These are phyloP conservation scores for Eragrostis nindensis DNA, from an alignment of 176 grass and related monocot genomes.

Conservation along the genomic window DNA sequence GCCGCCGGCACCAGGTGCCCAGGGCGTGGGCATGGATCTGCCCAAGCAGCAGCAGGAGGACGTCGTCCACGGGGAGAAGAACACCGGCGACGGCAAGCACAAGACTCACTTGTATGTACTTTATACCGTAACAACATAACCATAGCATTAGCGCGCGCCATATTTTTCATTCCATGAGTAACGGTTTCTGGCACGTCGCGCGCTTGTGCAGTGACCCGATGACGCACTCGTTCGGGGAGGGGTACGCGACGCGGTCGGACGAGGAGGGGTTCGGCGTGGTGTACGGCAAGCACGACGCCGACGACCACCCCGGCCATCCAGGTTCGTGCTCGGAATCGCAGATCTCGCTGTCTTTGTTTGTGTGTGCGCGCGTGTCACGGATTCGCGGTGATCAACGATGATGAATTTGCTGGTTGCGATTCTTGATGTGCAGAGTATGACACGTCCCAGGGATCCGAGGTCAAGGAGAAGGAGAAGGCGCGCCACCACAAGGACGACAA, in stretches of 20 bases:
- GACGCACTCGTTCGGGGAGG: slow-evolving; percentile 73
- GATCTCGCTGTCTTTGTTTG: not conserved
- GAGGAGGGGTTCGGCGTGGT: slow-evolving; percentile 79
- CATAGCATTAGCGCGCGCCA: not conserved
- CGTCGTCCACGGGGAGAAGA: not conserved
- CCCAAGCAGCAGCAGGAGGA: slow-evolving; percentile 28
- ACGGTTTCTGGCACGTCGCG: too few species aligned
- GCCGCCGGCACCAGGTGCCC: slow-evolving; percentile 13
- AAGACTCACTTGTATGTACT: slow-evolving; percentile 10
- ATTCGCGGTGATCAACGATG: not conserved
- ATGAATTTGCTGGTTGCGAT: not conserved
- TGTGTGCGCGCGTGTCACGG: too few species aligned
- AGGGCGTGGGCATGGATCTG: slow-evolving; percentile 47
- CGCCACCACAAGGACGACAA: slow-evolving; percentile 43
- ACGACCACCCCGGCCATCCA: slow-evolving; percentile 39
- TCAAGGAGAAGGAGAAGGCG: slow-evolving; percentile 82
- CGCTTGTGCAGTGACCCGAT: slow-evolving; percentile 59
- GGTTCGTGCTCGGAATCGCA: slow-evolving; percentile 33
- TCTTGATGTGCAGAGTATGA: slow-evolving; percentile 46
- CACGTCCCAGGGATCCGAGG: slow-evolving; percentile 65
- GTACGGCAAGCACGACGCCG: slow-evolving; percentile 41
- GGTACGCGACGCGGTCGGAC: slow-evolving; percentile 69
- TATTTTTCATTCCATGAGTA: too few species aligned
- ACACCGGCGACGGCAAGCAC: slow-evolving; percentile 9
- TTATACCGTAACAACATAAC: not conserved